These are phyloP conservation scores for Dryas octopetala DNA, from an alignment of 306 rosid species.

Conservation along the genomic window DNA sequence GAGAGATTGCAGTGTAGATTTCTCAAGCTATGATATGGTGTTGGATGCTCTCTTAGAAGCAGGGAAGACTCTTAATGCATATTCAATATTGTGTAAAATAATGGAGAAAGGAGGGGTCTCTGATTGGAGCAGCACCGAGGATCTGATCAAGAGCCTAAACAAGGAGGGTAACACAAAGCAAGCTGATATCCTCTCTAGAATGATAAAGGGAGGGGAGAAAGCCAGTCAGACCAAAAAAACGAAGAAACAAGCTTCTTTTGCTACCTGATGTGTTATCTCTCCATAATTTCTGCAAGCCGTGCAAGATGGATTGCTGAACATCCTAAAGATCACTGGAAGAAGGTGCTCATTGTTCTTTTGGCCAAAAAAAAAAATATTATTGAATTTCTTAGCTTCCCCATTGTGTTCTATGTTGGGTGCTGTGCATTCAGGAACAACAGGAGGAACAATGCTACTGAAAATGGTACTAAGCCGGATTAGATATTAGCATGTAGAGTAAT, in stretches of 20 bases:
- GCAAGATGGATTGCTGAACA: not conserved
- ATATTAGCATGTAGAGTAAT: not conserved
- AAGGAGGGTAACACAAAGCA: conserved; percentile 92
- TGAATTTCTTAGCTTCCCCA: not conserved
- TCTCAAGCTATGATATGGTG: conserved; percentile 78
- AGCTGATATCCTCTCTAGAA: conserved; percentile 83
- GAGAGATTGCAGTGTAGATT: conserved; percentile 53
- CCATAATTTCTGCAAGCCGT: conserved; percentile 8
- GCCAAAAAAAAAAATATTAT: not conserved
- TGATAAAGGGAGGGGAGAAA: conserved; percentile 51
- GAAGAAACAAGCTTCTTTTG: conserved; percentile 44
- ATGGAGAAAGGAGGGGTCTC: conserved; percentile 70
- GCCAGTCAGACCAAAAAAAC: conserved; percentile 37
- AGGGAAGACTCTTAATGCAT: conserved; percentile 87
- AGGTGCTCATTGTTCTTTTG: not conserved
- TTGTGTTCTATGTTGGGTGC: not conserved
- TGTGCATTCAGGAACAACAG: not conserved
- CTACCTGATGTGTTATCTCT: conserved; percentile 36
- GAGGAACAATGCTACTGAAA: not conserved
- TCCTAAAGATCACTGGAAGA: conserved; percentile 1
- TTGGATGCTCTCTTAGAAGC: conserved; percentile 68
- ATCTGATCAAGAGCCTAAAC: conserved; percentile 73
- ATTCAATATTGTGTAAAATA: conserved; percentile 77
- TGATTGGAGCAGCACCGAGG: conserved; percentile 64
- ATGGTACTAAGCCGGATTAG: conserved; percentile 1